A percentile compares a stretch with the other conserved stretches of the same genome.
Evolutionary conservation across 495 filamentous ascomycete species (phyloP).

Genomic region (Penicillium subrubescens): DNA sequence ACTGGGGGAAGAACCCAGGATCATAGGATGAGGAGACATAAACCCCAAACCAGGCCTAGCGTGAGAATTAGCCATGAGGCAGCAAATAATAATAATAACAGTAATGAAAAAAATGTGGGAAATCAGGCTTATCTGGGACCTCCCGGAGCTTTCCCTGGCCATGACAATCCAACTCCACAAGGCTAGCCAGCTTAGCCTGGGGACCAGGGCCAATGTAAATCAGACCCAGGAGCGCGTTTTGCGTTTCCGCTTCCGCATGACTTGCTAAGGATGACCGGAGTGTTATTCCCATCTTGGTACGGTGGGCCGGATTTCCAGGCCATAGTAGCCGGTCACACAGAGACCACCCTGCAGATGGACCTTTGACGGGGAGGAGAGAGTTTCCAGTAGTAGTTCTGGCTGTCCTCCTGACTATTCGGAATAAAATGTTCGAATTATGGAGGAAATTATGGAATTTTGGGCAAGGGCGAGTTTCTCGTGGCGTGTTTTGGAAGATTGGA

Average conservation of each 20-base stretch:
- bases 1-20: constrained; percentile 11
- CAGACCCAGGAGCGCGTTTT: neutral
- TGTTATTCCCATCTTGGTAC: constrained; percentile 16
- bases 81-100: no score
- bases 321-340: constrained; percentile 1
- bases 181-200: constrained; percentile 7
- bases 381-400: neutral
- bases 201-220: constrained; percentile 3
- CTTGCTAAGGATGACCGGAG: neutral
- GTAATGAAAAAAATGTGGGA: neutral
- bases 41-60: neutral
- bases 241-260: constrained; percentile 5
- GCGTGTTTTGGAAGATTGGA: neutral
- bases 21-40: neutral
- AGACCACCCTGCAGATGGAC: neutral
- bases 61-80: neutral
- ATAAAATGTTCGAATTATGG: neutral
- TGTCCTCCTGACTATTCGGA: neutral
- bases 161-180: constrained; percentile 9
- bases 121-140: constrained; percentile 7
- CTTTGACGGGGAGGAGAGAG: neutral
- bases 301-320: constrained; percentile 4
- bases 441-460: neutral
- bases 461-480: no score
- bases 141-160: constrained; percentile 2